Evolutionary conservation across 306 rosid genomes (phyloP).

Genomic region (Gleditsia sinensis): DNA sequence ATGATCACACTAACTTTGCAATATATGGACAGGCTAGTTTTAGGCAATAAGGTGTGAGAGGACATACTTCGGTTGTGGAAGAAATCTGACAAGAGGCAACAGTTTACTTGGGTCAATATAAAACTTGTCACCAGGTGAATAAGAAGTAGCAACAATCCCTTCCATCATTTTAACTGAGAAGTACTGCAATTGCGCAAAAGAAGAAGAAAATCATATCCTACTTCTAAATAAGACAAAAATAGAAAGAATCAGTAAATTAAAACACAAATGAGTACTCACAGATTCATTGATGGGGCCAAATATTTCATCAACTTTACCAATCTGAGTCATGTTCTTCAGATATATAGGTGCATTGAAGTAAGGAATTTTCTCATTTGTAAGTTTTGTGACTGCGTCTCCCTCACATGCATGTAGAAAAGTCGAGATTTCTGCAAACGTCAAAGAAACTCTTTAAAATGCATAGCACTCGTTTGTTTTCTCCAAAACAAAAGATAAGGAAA

Average conservation of each 20-base stretch:
- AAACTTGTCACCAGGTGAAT: slow-evolving; percentile 82
- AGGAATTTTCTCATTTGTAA: slow-evolving; percentile 81
- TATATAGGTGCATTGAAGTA: slow-evolving; percentile 93
- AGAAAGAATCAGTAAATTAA: background rate
- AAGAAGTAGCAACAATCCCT: slow-evolving; percentile 91
- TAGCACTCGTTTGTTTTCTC: background rate
- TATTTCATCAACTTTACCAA: slow-evolving; percentile 97
- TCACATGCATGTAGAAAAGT: slow-evolving; percentile 87
- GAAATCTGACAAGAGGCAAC: slow-evolving; percentile 94
- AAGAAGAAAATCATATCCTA: slow-evolving; percentile 21
- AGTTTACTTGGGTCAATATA: slow-evolving; percentile 90
- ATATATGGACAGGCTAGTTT: background rate
- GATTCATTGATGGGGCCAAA: slow-evolving; percentile 71
- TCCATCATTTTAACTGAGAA: slow-evolving; percentile 91
- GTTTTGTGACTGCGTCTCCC: slow-evolving; percentile 95
- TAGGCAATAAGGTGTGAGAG: background rate
- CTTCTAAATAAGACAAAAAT: background rate
- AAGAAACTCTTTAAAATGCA: background rate
- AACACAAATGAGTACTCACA: slow-evolving; percentile 41
- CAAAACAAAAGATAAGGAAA: background rate
- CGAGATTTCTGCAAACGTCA: slow-evolving; percentile 69
- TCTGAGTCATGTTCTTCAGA: slow-evolving; percentile 94
- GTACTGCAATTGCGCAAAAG: slow-evolving; percentile 47
- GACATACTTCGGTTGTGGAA: slow-evolving; percentile 90
- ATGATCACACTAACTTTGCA: background rate